Evolutionary conservation across 345 rosid genomes (phyloP).

Genomic region (Dimocarpus longan): DNA sequence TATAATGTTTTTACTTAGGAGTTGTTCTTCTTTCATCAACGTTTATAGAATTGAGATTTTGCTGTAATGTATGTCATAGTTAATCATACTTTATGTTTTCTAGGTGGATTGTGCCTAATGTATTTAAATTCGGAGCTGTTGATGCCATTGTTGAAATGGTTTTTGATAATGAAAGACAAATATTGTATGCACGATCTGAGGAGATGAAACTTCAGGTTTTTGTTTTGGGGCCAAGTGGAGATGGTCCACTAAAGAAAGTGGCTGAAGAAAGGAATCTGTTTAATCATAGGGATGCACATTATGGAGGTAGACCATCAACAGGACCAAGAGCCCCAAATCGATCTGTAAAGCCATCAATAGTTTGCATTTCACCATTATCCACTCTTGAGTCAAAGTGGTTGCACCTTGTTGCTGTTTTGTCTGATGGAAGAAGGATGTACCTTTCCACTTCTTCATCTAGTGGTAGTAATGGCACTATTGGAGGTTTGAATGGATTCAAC

Average conservation of each 20-base stretch:
- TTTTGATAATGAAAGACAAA: conserved; percentile 89
- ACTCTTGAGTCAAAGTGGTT: conserved; percentile 88
- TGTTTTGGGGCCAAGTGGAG: conserved; percentile 70
- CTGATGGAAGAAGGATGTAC: conserved; percentile 98
- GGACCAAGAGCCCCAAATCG: conserved; percentile 56
- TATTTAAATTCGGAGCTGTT: conserved; percentile 93
- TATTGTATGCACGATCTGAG: conserved; percentile 89
- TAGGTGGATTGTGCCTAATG: conserved; percentile 97
- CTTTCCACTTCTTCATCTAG: conserved; percentile 75
- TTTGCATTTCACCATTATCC: conserved; percentile 81
- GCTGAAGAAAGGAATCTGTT: conserved; percentile 90
- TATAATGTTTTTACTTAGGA: not conserved
- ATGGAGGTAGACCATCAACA: conserved; percentile 71
- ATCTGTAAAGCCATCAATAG: conserved; percentile 78
- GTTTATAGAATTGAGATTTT: not conserved
- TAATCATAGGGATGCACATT: conserved; percentile 72
- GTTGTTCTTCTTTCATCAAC: not conserved
- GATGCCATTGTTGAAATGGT: conserved; percentile 94
- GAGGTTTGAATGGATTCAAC: conserved; percentile 72
- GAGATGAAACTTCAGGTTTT: conserved; percentile 95
- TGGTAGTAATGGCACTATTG: conserved; percentile 59
- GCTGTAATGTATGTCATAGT: not conserved
- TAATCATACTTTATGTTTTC: conserved; percentile 24
- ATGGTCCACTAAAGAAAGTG: conserved; percentile 83
- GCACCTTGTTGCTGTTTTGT: conserved; percentile 89